Evolutionary conservation across 345 rosid species (phyloP), one percentile per base, ranked within the genome.

Genomic region (Crucihimalaya himalaica): DNA sequence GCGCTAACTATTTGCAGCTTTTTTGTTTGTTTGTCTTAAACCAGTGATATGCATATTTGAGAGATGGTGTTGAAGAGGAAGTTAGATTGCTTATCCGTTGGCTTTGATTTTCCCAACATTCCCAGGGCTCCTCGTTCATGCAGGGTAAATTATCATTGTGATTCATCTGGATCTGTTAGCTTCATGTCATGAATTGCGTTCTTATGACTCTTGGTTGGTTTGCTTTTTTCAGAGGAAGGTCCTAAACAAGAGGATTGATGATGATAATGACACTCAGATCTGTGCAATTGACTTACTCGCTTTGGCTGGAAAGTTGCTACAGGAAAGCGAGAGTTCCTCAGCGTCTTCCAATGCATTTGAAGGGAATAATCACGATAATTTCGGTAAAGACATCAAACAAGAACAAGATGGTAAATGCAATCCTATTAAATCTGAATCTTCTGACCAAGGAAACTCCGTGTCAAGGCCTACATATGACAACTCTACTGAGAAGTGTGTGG

Each of bases 281-380:
- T 92, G 93, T 66, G 89, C 96, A 16, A 81, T 95, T 62, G 97
- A 95, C 71, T 84, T 95, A 70, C 89, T 95, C 6, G 99, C 99
- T 61, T 70, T 95, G 67, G 99, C 99, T 18, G 97, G 93, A 62
- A 85, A 95, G 84, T 68, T 95, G 57, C 66, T 95, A 77, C 85
- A 85, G 81, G 94, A 90, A 87, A 81, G 86, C 25, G 92, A 92
- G 77, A 84, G 94, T 80, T 90, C 89, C 58, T 83, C 89, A 12
- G 89, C 97, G 50, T 78, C 78, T 61, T 88, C 92, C 45, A 90
- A 92, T 73, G 88, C 92, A 51, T 90, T 93, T 2, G 93, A 80
- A 48, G 87, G 84, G 70, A 82, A 78, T 56, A 81, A 82, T 84
- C 88, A 35, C 34, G 79, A 66, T 61, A 35, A 70, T 11, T 60